phyloP scores from a whole-genome alignment of 2,329 filamentous ascomycete genomes.

The Chaetomiaceae sp. region DNA sequence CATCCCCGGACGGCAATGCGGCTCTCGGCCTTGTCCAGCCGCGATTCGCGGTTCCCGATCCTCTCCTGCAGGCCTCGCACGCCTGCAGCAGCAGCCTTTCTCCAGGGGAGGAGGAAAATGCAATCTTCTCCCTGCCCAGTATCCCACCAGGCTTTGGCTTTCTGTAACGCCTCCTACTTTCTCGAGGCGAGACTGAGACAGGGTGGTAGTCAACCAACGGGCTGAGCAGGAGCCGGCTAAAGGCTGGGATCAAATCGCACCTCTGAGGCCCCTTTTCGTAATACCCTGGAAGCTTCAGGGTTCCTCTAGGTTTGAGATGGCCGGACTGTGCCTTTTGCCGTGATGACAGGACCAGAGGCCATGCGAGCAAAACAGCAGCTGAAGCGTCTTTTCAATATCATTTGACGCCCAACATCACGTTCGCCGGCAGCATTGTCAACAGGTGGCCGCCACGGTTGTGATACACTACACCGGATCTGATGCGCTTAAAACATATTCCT shows the following conservation, averaged over 20 bases:
- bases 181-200: too few species aligned
- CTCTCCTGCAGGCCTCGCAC: not conserved
- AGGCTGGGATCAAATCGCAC: not conserved
- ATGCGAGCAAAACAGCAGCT: not conserved
- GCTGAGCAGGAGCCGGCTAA: conserved; percentile 1
- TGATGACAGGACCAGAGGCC: not conserved
- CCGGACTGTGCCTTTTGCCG: conserved; percentile 3
- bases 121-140: too few species aligned
- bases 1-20: not conserved
- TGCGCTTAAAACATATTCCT: not conserved
- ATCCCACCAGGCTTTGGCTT: too few species aligned
- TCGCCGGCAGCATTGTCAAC: not conserved
- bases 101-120: too few species aligned
- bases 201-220: not conserved
- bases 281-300: not conserved
- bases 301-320: not conserved
- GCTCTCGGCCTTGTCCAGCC: conserved; percentile 3
- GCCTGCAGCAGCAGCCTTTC: too few species aligned
- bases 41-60: not conserved
- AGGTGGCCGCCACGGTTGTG: not conserved
- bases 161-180: too few species aligned
- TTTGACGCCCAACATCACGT: too few species aligned
- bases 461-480: not conserved
- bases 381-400: too few species aligned
- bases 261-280: too few species aligned